Evolutionary conservation across 1,284 basidiomycete genomes (phyloP).

Genomic region (Rugosomyces carneus): DNA sequence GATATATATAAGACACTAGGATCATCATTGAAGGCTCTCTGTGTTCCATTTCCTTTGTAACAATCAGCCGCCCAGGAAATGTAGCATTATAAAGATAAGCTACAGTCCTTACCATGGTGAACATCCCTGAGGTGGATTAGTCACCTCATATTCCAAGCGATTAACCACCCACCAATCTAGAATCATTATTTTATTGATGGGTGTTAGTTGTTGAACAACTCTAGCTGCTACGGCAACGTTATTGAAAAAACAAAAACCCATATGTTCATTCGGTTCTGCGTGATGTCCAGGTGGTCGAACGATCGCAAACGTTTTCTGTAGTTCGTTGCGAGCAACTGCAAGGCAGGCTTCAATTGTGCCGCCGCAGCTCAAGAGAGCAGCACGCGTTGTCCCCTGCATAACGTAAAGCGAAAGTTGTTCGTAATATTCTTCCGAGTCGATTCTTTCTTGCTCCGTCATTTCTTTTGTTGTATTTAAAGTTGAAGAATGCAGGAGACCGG

Average conservation of each 20-base stretch:
- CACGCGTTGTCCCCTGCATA: slow-evolving; percentile 77
- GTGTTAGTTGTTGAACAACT: slow-evolving; percentile 67
- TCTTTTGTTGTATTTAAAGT: slow-evolving; percentile 35
- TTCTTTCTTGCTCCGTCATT: slow-evolving; percentile 67
- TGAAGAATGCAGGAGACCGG: background rate
- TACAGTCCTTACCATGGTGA: slow-evolving; percentile 74
- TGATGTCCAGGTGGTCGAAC: slow-evolving; percentile 98
- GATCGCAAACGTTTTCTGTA: slow-evolving; percentile 91
- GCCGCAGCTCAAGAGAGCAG: slow-evolving; percentile 87
- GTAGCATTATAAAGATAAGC: background rate
- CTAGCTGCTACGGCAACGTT: slow-evolving; percentile 92
- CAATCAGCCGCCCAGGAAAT: background rate
- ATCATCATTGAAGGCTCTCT: slow-evolving; percentile 91
- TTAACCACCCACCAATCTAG: slow-evolving; percentile 78
- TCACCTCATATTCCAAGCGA: slow-evolving; percentile 1
- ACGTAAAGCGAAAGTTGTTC: slow-evolving; percentile 91
- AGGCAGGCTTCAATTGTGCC: slow-evolving; percentile 90
- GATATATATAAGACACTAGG: slow-evolving; percentile 93
- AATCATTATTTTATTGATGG: slow-evolving; percentile 80
- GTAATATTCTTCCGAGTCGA: slow-evolving; percentile 74
- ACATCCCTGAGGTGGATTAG: slow-evolving; percentile 70
- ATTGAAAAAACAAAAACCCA: slow-evolving; percentile 99
- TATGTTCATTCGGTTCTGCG: slow-evolving; percentile 94
- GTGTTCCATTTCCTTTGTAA: slow-evolving; percentile 86
- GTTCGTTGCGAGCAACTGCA: slow-evolving; percentile 76